phyloP scores from a whole-genome alignment of 2,329 filamentous ascomycete species.

The Aspergillus viridinutans region DNA sequence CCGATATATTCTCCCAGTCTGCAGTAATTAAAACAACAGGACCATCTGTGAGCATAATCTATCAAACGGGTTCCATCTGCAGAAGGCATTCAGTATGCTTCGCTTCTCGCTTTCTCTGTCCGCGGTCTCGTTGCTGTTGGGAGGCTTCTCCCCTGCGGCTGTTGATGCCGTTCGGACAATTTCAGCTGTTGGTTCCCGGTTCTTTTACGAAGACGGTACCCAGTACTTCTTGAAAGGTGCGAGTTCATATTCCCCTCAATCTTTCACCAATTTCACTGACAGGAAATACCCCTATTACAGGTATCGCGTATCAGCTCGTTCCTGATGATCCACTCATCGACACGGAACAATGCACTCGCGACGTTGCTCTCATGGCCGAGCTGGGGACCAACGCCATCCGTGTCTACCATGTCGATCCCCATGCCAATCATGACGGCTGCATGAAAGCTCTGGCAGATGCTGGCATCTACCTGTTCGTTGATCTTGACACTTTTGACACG shows the following conservation, averaged over 20 bases:
- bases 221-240: conserved; percentile 83
- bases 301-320: conserved; percentile 67
- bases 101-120: conserved; percentile 13
- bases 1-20: background rate
- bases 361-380: conserved; percentile 72
- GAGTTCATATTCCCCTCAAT: conserved; percentile 2
- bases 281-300: conserved; percentile 39
- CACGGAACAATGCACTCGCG: conserved; percentile 69
- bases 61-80: background rate
- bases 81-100: conserved; percentile 15
- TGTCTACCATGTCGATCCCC: conserved; percentile 79
- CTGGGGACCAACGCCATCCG: conserved; percentile 80
- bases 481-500: conserved; percentile 59
- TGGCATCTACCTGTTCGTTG: conserved; percentile 79
- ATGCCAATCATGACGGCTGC: conserved; percentile 68
- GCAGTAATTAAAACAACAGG: background rate
- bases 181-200: conserved; percentile 69
- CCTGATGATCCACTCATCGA: conserved; percentile 72
- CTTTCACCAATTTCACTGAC: conserved; percentile 6
- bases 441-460: conserved; percentile 76
- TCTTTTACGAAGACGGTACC: conserved; percentile 74
- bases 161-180: conserved; percentile 51
- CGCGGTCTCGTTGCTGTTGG: conserved; percentile 21
- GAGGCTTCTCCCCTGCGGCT: conserved; percentile 23
- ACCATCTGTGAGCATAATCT: background rate